phyloP scores from a whole-genome alignment of 73 alveolate genomes.

The Breviolum minutum region DNA sequence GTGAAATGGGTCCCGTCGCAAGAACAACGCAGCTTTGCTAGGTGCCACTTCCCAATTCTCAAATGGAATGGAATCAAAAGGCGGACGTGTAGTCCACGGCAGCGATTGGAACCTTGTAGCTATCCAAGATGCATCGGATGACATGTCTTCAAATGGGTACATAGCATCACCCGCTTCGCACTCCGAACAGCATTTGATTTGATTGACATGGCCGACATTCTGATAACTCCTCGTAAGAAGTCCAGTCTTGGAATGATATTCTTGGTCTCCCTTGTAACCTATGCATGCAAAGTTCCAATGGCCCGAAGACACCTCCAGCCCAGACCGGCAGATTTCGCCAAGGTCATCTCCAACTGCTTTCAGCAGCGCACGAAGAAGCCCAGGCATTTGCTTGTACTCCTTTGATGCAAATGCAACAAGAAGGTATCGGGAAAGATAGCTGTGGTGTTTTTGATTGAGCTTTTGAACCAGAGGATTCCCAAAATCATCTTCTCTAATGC shows the following conservation, averaged over 20 bases:
- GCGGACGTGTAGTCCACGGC: neutral
- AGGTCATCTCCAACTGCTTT: neutral
- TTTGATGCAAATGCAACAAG: neutral
- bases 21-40: neutral
- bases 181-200: neutral
- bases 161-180: neutral
- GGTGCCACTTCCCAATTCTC: neutral
- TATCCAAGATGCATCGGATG: neutral
- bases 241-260: neutral
- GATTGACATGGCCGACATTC: neutral
- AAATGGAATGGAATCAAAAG: neutral
- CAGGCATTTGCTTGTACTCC: neutral
- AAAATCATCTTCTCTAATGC: neutral
- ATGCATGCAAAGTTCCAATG: neutral
- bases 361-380: neutral
- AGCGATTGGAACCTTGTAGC: neutral
- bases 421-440: neutral
- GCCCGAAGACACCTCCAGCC: neutral
- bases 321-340: neutral
- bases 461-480: conserved; percentile 1
- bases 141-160: neutral
- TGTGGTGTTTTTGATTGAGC: conserved; percentile 29
- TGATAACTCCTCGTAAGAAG: neutral
- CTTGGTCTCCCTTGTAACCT: conserved; percentile 16
- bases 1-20: neutral